Conservation (phyloP, 257 asterid species). For the Sherardia arvensis region DNA sequence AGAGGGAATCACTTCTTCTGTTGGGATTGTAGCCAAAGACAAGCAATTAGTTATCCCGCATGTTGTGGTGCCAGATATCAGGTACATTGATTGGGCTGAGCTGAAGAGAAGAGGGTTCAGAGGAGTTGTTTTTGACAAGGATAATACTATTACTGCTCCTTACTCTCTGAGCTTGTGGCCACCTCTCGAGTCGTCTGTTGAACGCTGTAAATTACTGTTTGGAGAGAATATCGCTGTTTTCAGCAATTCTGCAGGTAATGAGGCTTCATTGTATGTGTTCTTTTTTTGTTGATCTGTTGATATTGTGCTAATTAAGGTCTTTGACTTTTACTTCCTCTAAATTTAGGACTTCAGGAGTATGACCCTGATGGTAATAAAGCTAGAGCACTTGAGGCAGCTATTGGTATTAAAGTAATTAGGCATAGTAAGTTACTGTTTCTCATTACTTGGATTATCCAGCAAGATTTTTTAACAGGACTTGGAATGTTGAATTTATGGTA, state of each 20-base stretch:
- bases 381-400: slow-evolving; percentile 60
- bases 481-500: background rate
- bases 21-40: slow-evolving; percentile 55
- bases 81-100: slow-evolving; percentile 75
- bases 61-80: slow-evolving; percentile 63
- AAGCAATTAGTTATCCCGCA: slow-evolving; percentile 70
- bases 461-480: background rate
- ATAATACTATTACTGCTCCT: slow-evolving; percentile 83
- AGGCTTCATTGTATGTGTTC: background rate
- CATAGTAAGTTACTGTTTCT: slow-evolving; percentile 45
- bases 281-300: background rate
- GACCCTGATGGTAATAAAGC: slow-evolving; percentile 83
- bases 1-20: slow-evolving; percentile 59
- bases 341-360: slow-evolving; percentile 69
- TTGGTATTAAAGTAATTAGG: slow-evolving; percentile 74
- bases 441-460: background rate
- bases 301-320: slow-evolving; percentile 1
- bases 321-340: background rate
- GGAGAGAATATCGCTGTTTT: slow-evolving; percentile 71
- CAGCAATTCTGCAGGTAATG: slow-evolving; percentile 90
- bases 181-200: slow-evolving; percentile 56
- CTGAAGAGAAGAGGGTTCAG: slow-evolving; percentile 71
- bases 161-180: slow-evolving; percentile 84
- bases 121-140: slow-evolving; percentile 95
- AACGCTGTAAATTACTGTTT: slow-evolving; percentile 64